Evolutionary conservation across 352 stramenopile genomes (phyloP).

Genomic region (Phytophthora pinifolia): DNA sequence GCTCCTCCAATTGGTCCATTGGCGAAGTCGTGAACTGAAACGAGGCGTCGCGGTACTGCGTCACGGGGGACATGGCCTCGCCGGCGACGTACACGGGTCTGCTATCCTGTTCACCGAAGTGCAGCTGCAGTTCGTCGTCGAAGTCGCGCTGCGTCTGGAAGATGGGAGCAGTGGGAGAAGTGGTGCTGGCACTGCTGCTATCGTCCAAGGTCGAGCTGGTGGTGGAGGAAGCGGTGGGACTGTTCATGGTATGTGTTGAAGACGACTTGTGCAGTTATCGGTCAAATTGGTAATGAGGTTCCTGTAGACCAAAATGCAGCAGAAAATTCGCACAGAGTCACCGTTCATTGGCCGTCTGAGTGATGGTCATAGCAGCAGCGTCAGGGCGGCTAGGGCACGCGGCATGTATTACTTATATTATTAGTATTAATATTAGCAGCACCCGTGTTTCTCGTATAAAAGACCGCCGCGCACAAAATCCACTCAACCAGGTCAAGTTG

Average conservation of each 20-base stretch:
- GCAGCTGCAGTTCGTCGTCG: constrained; percentile 36
- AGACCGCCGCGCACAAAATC: constrained; percentile 19
- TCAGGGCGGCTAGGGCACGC: too few species aligned
- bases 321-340: constrained; percentile 20
- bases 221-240: constrained; percentile 20
- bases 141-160: constrained; percentile 25
- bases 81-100: constrained; percentile 14
- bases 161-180: background rate
- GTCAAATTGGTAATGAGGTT: constrained; percentile 15
- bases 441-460: too few species aligned
- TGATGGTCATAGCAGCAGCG: too few species aligned
- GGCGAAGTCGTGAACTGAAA: constrained; percentile 42
- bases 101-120: constrained; percentile 16
- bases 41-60: constrained; percentile 45
- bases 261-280: constrained; percentile 6
- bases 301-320: too few species aligned
- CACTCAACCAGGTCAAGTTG: constrained; percentile 13
- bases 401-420: too few species aligned
- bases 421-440: too few species aligned
- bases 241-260: constrained; percentile 30
- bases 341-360: constrained; percentile 16
- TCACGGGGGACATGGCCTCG: constrained; percentile 19
- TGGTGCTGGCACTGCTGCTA: background rate
- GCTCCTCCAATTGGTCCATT: constrained; percentile 18
- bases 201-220: constrained; percentile 15